A percentile compares a stretch with the other conserved stretches of the same genome.
Conservation (phyloP, 352 stramenopile genomes). For the Pythium pyrilobum region DNA sequence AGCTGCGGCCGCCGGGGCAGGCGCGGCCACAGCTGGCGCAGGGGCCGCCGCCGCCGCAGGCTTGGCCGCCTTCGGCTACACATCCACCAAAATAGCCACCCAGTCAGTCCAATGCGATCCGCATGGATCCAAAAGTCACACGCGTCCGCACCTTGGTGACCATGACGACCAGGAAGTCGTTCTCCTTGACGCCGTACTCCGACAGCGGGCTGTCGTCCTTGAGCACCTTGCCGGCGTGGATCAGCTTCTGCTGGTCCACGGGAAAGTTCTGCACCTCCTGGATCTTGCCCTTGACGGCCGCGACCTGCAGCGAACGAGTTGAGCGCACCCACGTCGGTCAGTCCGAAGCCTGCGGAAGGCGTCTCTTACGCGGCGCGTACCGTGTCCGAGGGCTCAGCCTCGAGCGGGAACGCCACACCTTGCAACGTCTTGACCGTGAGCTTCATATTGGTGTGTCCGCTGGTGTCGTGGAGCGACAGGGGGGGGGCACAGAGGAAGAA, state of each 20-base stretch:
- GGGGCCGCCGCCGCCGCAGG: conserved; percentile 26
- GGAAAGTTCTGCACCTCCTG: conserved; percentile 66
- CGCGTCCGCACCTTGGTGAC: conserved; percentile 77
- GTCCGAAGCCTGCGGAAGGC: no score
- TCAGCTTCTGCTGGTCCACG: conserved; percentile 77
- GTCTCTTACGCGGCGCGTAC: conserved; percentile 20
- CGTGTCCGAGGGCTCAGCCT: conserved; percentile 66
- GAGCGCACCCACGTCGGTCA: neutral
- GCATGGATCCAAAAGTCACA: neutral
- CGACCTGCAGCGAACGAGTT: conserved; percentile 37
- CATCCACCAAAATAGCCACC: neutral
- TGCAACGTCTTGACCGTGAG: conserved; percentile 85
- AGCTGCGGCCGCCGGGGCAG: conserved; percentile 13
- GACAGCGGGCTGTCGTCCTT: conserved; percentile 77
- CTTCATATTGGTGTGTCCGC: conserved; percentile 50
- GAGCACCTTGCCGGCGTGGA: conserved; percentile 85
- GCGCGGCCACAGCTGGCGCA: conserved; percentile 25
- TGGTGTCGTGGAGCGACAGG: neutral
- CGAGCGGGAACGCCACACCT: conserved; percentile 73
- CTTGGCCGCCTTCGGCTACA: conserved; percentile 57
- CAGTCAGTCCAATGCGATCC: neutral
- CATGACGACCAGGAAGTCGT: conserved; percentile 87
- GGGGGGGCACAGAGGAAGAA: neutral
- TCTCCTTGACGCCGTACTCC: conserved; percentile 86
- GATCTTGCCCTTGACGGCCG: conserved; percentile 77